Evolutionary conservation across 192 early-diverging fungal species (phyloP), one percentile per base, ranked within the genome.

Genomic region (Podochytrium sp.): DNA sequence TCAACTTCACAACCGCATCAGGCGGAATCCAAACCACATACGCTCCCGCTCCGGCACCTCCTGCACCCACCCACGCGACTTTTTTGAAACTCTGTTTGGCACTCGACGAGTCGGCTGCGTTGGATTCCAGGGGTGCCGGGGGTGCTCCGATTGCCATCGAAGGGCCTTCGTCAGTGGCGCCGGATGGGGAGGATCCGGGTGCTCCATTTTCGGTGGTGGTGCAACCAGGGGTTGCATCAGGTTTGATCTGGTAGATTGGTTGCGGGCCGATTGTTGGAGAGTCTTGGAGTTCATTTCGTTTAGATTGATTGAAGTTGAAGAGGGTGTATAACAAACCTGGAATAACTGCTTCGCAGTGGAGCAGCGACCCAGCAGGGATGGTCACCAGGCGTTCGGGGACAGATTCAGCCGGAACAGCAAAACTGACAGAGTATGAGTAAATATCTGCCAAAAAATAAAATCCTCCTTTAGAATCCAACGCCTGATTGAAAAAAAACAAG

Each of bases 11-110:
- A 5, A 87, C 78, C 0, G 83, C 84, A 4, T 74, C 75, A 3
- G 83, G 81, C 2, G 80, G 80, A 57, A 87, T 62, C 84, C 84
- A 87, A 5, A 87, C 61, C 1, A 79, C 25, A 55, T 79, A 74
- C 41, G 69, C 56, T 7, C 25, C 10, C 34, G 35, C 53, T 10
- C 33, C 33, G n/a, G 30, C 23, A 40, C 34, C 67, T 14, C 14
- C 30, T 18, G 34, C 32, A n/a, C 30, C 23, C 14, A 29, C 38
- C 85, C 85, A 86, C 10, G 70, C 29, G 2, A 86, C 77, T 70
- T 80, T 84, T 71, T 86, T 85, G 39, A 78, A 69, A 23, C 71
- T 68, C 55, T 80, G 80, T 32, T 65, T 78, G 7, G 53, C 30
- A 18, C 18, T 57, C 42, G 63, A 42, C 12, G 66, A 23, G n/a